A percentile compares a stretch with the other conserved stretches of the same genome.
These are phyloP conservation scores for Sugiyamaella chiloensis DNA, from an alignment of 805 yeast species.

Conservation along the genomic window DNA sequence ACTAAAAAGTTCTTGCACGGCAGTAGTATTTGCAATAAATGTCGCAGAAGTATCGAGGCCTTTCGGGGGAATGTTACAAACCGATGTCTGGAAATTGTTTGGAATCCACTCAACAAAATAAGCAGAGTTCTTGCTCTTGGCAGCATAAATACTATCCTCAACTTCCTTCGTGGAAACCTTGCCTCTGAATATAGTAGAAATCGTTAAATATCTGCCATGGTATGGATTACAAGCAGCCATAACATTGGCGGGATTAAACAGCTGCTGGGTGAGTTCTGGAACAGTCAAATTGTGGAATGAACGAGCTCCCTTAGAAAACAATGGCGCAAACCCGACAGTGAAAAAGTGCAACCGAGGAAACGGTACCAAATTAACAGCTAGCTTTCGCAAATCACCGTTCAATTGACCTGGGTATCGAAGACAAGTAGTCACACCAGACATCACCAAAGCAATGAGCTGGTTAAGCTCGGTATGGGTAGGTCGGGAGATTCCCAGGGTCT, in stretches of 20 bases:
- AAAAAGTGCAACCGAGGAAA: conserved; percentile 96
- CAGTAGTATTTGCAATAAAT: conserved; percentile 89
- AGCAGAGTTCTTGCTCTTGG: conserved; percentile 76
- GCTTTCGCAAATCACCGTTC: conserved; percentile 86
- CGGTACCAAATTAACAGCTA: conserved; percentile 92
- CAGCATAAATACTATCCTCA: conserved; percentile 88
- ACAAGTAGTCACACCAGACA: conserved; percentile 96
- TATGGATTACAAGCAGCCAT: conserved; percentile 96
- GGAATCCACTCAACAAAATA: conserved; percentile 96
- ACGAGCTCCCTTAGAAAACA: conserved; percentile 75
- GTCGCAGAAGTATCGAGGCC: conserved; percentile 88
- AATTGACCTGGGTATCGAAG: conserved; percentile 94
- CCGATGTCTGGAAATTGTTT: conserved; percentile 92
- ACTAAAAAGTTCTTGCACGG: conserved; percentile 88
- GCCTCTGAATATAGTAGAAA: conserved; percentile 93
- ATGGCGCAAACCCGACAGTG: conserved; percentile 94
- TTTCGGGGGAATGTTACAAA: conserved; percentile 87
- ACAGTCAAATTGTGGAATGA: conserved; percentile 84
- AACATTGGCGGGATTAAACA: conserved; percentile 89
- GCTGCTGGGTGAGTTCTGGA: conserved; percentile 92
- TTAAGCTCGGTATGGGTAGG: conserved; percentile 82
- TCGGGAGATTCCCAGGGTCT: conserved; percentile 73
- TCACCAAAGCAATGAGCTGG: conserved; percentile 80
- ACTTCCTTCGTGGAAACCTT: conserved; percentile 91
- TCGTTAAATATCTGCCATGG: conserved; percentile 89